These are phyloP conservation scores for Babesia ovis DNA, from an alignment of 169 alveolate genomes.

Conservation along the genomic window DNA sequence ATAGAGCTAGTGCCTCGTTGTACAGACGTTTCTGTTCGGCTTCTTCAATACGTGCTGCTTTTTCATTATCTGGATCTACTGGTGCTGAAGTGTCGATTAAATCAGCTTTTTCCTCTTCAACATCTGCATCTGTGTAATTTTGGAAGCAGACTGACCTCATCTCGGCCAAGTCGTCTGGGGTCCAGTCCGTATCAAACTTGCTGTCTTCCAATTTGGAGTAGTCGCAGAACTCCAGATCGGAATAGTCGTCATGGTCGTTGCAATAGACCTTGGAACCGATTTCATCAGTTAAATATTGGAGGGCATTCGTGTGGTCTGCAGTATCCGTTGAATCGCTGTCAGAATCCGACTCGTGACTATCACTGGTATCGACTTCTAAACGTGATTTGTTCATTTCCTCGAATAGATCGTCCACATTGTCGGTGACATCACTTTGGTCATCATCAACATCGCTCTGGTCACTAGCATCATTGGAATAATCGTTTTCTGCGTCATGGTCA, in stretches of 20 bases:
- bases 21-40: conserved; percentile 35
- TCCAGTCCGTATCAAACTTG: conserved; percentile 44
- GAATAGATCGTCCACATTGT: conserved; percentile 31
- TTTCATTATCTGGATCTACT: conserved; percentile 45
- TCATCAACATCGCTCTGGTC: neutral
- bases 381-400: too few relatives aligned
- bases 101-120: conserved; percentile 56
- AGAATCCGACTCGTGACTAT: conserved; percentile 81
- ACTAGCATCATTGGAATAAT: conserved; percentile 51
- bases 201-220: conserved; percentile 32
- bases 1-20: conserved; percentile 45
- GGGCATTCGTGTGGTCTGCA: conserved; percentile 7
- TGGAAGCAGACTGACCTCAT: conserved; percentile 25
- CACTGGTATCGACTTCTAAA: conserved; percentile 71
- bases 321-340: conserved; percentile 7
- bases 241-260: neutral
- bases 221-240: conserved; percentile 17
- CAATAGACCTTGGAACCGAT: conserved; percentile 18
- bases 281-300: conserved; percentile 13
- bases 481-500: neutral
- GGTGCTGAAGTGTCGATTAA: conserved; percentile 15
- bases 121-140: conserved; percentile 51
- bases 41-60: conserved; percentile 27
- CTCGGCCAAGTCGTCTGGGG: conserved; percentile 54
- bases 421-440: too few relatives aligned